A percentile compares a stretch with the other conserved stretches of the same genome.
phyloP scores from a whole-genome alignment of 305 asterid genomes.

The Fraxinus baroniana region DNA sequence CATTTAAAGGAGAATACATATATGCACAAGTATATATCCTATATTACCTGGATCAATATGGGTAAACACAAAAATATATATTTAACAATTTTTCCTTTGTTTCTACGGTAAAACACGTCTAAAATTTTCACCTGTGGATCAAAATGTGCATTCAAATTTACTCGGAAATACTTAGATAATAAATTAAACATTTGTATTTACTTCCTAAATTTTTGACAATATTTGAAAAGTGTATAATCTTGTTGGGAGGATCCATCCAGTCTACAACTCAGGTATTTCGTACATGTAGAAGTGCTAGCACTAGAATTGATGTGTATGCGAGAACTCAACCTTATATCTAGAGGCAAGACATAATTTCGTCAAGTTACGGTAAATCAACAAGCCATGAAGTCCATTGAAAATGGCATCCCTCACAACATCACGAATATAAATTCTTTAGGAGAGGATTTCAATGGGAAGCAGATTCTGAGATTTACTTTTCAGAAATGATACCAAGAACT shows the following conservation, averaged over 20 bases:
- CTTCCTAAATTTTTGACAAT: too few species aligned
- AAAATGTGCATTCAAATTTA: not conserved
- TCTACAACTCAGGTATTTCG: not conserved
- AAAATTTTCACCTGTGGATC: not conserved
- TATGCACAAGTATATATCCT: too few species aligned
- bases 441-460: too few species aligned
- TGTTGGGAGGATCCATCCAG: not conserved
- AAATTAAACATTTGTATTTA: not conserved
- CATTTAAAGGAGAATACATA: too few species aligned
- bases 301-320: not conserved
- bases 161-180: not conserved
- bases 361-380: not conserved
- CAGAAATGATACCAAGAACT: too few species aligned
- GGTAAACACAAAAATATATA: too few species aligned
- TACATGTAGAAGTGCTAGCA: not conserved
- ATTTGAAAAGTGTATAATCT: not conserved
- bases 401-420: not conserved
- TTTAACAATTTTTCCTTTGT: too few species aligned
- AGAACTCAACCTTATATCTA: not conserved
- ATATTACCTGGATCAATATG: too few species aligned
- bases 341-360: not conserved
- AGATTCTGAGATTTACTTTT: too few species aligned
- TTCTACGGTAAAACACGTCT: too few species aligned
- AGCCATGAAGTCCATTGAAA: not conserved
- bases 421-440: too few species aligned